Evolutionary conservation across 2,329 filamentous ascomycete genomes (phyloP).

Genomic region (Neoscytalidium dimidiatum): DNA sequence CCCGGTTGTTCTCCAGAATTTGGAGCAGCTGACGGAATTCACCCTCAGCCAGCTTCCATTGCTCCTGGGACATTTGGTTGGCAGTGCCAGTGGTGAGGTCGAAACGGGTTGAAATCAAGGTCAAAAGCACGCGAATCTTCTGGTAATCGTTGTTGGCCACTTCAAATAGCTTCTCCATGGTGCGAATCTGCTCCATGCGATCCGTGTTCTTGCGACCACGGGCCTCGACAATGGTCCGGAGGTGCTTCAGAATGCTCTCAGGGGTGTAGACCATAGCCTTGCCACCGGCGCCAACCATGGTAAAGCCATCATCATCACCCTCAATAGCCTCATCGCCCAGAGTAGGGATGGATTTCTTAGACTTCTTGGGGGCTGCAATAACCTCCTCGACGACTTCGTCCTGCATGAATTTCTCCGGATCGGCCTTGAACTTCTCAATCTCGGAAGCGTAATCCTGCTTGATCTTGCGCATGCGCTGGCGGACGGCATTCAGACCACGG

Average conservation of each 20-base stretch:
- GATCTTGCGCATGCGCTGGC: conserved; percentile 98
- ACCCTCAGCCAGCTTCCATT: conserved; percentile 93
- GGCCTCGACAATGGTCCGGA: conserved; percentile 89
- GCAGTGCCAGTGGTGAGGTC: conserved; percentile 80
- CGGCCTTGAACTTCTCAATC: conserved; percentile 81
- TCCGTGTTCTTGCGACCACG: conserved; percentile 99
- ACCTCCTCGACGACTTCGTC: conserved; percentile 75
- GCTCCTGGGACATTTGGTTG: conserved; percentile 88
- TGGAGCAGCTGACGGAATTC: conserved; percentile 78
- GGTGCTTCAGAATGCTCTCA: conserved; percentile 97
- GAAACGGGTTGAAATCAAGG: conserved; percentile 90
- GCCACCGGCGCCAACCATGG: conserved; percentile 84
- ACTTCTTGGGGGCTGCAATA: conserved; percentile 51
- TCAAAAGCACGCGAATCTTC: conserved; percentile 86
- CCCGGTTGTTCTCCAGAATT: conserved; percentile 75
- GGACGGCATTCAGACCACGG: conserved; percentile 92
- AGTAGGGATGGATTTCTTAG: conserved; percentile 48
- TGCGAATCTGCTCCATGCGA: conserved; percentile 87
- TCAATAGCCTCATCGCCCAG: conserved; percentile 53
- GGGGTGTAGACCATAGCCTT: conserved; percentile 89
- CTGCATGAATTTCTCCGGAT: conserved; percentile 87
- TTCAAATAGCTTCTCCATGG: conserved; percentile 94
- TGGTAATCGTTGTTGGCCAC: conserved; percentile 92
- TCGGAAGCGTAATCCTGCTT: conserved; percentile 91
- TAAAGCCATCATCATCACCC: conserved; percentile 83